Evolutionary conservation across 495 filamentous ascomycete species (phyloP), one percentile per base, ranked within the genome.

Genomic region (Aspergillus biplanus): DNA sequence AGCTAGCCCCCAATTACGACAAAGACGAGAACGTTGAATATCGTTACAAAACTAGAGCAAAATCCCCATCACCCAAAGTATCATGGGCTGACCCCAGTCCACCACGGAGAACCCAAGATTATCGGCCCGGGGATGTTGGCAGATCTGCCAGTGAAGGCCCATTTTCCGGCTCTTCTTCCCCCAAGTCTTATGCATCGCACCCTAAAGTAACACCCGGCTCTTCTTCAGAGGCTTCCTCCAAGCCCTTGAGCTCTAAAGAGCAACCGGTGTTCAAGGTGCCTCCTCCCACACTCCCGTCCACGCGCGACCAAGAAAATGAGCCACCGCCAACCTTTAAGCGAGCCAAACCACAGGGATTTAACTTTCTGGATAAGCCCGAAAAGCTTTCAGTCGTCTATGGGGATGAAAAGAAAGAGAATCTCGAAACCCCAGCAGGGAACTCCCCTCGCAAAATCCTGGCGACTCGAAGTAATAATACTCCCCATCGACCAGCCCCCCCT

Each of bases 261-360:
- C 81, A 84, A 49, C 86, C 87, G n/a, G 77, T 82, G 6, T 92
- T 87, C 77, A 90, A 85, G 61, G 78, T 90, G n/a, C 87, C 88
- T 21, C 81, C 86, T 31, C 81, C 83, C 12, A 70, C 80, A 46
- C 61, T 92, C 33, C 86, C 89, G 8, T 85, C 86, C 3, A 68
- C 74, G 33, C 79, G 85, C 52, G 90, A 93, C 71, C 89, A 96
- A 70, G 92, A 96, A 71, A 96, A 95, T 71, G 89, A 92, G 56
- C 86, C 86, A 8, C 91, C 89, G 8, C 85, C 89, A 21, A 89
- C 89, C 0, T 92, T 92, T 80, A 91, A 86, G 68, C 83, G 88
- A 27, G 82, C 84, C 55, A 90, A 89, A 65, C 78, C 84, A n/a
- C 80, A 79, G 35, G 79, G 82, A 7, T 76, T 85, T 47, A 78